phyloP scores from a whole-genome alignment of 1,284 basidiomycete species.

The Melampsora occidentalis region DNA sequence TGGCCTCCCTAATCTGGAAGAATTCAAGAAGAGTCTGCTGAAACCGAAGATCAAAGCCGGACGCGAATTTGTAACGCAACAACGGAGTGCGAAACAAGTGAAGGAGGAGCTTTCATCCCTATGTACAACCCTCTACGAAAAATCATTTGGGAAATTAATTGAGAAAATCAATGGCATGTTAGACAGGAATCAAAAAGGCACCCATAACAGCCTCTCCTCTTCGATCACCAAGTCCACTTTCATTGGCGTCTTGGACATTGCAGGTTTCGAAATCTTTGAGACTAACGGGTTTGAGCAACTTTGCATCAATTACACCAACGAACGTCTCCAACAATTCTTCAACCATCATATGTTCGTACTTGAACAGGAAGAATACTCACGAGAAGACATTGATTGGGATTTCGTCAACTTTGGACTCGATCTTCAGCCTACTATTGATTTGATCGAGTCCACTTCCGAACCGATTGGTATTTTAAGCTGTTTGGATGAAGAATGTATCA shows the following conservation, averaged over 20 bases:
- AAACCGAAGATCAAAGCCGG: conserved; percentile 88
- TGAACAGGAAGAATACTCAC: conserved; percentile 96
- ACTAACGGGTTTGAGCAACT: conserved; percentile 85
- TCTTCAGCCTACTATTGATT: conserved; percentile 95
- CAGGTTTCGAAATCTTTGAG: conserved; percentile 89
- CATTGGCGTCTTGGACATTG: conserved; percentile 98
- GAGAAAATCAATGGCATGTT: conserved; percentile 92
- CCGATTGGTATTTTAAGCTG: conserved; percentile 87
- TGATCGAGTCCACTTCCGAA: conserved; percentile 73
- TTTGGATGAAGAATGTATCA: conserved; percentile 97
- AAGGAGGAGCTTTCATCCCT: conserved; percentile 86
- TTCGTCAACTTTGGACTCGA: conserved; percentile 98
- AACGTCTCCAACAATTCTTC: conserved; percentile 53
- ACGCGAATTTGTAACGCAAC: conserved; percentile 93
- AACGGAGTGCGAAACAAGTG: conserved; percentile 85
- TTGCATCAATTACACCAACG: conserved; percentile 87
- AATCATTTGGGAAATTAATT: conserved; percentile 88
- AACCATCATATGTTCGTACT: conserved; percentile 99
- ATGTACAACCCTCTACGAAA: conserved; percentile 96
- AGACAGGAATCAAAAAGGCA: conserved; percentile 71
- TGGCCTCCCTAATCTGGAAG: conserved; percentile 74
- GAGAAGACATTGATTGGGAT: conserved; percentile 97
- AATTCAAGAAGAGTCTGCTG: conserved; percentile 83
- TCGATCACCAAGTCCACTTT: conserved; percentile 76
- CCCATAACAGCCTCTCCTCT: conserved; percentile 31